Percentiles rank a stretch among this genome's conserved stretches.
These are phyloP conservation scores for Starmerella bombicola DNA, from an alignment of 805 yeast genomes.

Conservation along the genomic window DNA sequence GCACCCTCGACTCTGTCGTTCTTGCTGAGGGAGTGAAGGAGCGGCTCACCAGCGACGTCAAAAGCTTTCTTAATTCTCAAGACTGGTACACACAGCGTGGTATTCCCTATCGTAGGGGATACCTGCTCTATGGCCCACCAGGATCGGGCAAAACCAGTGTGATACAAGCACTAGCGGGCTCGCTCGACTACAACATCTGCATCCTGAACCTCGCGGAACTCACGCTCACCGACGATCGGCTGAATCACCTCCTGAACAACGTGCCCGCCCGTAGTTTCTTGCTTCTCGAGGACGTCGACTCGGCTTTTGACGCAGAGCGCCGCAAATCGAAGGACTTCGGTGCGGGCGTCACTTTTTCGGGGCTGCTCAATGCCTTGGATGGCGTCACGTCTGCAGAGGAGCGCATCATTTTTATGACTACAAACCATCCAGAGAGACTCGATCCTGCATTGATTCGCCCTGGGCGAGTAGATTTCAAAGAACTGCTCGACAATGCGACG, in stretches of 20 bases:
- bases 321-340: constrained; percentile 67
- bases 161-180: constrained; percentile 94
- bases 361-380: constrained; percentile 82
- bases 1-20: constrained; percentile 74
- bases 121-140: constrained; percentile 89
- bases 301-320: constrained; percentile 72
- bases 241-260: constrained; percentile 92
- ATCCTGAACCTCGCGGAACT: constrained; percentile 81
- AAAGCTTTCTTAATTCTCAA: constrained; percentile 66
- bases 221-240: constrained; percentile 83
- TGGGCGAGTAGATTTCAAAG: constrained; percentile 82
- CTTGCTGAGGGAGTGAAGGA: constrained; percentile 66
- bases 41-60: constrained; percentile 53
- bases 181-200: constrained; percentile 88
- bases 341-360: constrained; percentile 91
- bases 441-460: constrained; percentile 93
- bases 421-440: constrained; percentile 87
- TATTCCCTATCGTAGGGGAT: constrained; percentile 95
- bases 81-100: constrained; percentile 92
- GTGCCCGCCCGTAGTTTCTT: constrained; percentile 81
- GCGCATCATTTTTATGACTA: constrained; percentile 92
- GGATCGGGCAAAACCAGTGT: constrained; percentile 95
- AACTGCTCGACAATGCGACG: constrained; percentile 75
- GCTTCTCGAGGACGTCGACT: constrained; percentile 85
- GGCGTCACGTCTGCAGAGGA: constrained; percentile 98